Evolutionary conservation across 75 land plant genomes (phyloP), one percentile per base, ranked within the genome.

Genomic region (Pinus albicaulis): DNA sequence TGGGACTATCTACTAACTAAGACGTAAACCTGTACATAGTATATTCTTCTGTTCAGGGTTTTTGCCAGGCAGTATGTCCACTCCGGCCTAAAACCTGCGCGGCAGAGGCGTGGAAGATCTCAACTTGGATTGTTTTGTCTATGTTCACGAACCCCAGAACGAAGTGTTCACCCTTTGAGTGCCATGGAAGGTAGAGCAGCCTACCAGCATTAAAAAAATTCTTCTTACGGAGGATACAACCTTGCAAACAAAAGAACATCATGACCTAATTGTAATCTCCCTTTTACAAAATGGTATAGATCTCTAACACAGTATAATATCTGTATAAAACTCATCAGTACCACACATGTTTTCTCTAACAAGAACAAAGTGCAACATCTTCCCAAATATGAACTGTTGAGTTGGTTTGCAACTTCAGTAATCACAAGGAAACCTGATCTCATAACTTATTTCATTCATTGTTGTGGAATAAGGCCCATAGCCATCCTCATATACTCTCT

Each of bases 201-300:
- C 48, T 41, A 38, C 52, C 41, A 44, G 52, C 71, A 68, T n/a
- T 53, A 8, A 41, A 38, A 41, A 3, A 41, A 66, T 8, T 23
- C 48, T 34, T 66, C 16, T 38, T 38, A 36, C 20, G 41, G 38
- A 66, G 11, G n/a, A 17, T 41, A 19, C 20, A 34, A 8, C 44
- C 11, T 36, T 38, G 71, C 52, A 41, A 24, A 68, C 71, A 41
- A 68, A 68, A 41, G 11, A 41, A 68, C 3, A 68, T n/a, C 71
- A 7, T 8, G 41, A 38, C 13, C 38, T 20, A n/a, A 68, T 12
- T 68, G 71, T 22, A 41, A 68, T n/a, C 24, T 41, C 52, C 71
- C 53, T 68, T 41, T 10, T 68, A 68, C 71, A 68, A 66, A 66
- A 41, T 48, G 71, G 14, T 41, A 41, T 3, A 68, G 53, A 68